Conservation (phyloP, 148 eudicot species). For the Vaccinium myrtillus region DNA sequence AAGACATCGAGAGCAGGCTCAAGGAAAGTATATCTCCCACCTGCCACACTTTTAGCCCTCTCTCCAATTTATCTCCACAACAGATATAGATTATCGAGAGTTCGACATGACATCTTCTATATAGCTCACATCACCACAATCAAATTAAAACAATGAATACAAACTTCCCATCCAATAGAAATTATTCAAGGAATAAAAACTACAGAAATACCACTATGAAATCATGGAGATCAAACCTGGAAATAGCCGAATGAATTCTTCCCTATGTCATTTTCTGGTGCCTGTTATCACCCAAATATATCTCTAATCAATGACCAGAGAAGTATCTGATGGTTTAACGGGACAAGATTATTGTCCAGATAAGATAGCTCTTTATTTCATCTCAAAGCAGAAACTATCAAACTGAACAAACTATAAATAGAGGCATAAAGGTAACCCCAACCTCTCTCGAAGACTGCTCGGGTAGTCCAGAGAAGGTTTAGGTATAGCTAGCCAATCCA, state of each 20-base stretch:
- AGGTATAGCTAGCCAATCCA: constrained; percentile 7
- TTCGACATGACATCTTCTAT: neutral
- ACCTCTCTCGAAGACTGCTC: neutral
- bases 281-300: constrained; percentile 41
- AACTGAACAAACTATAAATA: neutral
- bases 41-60: neutral
- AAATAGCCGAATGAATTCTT: constrained; percentile 88
- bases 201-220: neutral
- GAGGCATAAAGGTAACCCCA: neutral
- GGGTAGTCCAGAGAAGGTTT: constrained; percentile 11
- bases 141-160: neutral
- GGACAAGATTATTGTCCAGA: neutral
- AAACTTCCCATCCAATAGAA: neutral
- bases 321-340: neutral
- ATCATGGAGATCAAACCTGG: constrained; percentile 49
- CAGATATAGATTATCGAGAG: neutral
- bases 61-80: neutral
- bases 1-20: neutral
- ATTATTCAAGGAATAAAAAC: constrained; percentile 7
- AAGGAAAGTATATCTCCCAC: neutral
- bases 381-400: constrained; percentile 10
- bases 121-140: neutral
- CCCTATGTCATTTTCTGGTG: constrained; percentile 95
- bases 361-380: neutral
- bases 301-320: constrained; percentile 14